Conservation (phyloP, 495 filamentous ascomycete species). For the Penicillium malachiteum region DNA sequence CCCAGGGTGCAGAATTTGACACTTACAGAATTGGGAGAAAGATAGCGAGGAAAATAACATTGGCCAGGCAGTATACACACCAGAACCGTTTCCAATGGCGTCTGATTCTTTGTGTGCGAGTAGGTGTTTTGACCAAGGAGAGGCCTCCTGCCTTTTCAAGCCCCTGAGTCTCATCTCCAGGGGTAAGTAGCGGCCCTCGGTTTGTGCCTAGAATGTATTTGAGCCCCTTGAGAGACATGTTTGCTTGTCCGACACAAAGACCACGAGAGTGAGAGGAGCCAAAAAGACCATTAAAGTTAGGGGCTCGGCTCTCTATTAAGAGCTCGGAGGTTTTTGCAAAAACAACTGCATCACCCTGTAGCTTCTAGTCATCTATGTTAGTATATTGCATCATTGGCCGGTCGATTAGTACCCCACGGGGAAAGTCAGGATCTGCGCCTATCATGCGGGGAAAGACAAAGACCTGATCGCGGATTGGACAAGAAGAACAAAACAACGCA, state of each 20-base stretch:
- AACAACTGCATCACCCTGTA: too few relatives aligned
- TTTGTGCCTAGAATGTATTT: constrained; percentile 13
- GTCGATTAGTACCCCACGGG: constrained; percentile 2
- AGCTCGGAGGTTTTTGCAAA: too few relatives aligned
- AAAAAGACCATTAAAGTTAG: too few relatives aligned
- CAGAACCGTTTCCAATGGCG: constrained; percentile 41
- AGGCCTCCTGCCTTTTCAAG: constrained; percentile 5
- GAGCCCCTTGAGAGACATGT: constrained; percentile 4
- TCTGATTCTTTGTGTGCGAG: constrained; percentile 16
- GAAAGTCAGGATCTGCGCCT: constrained; percentile 1
- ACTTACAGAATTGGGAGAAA: constrained; percentile 38
- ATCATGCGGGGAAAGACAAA: constrained; percentile 1
- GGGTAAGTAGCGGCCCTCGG: constrained; percentile 15
- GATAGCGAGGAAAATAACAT: constrained; percentile 39
- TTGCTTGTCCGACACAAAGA: background rate
- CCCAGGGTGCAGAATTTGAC: background rate
- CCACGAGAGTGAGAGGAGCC: too few relatives aligned
- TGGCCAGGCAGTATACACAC: constrained; percentile 36
- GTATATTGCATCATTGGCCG: constrained; percentile 1
- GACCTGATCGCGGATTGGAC: background rate
- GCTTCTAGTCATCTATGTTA: background rate
- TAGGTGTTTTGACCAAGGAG: constrained; percentile 9
- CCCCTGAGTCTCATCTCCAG: constrained; percentile 2
- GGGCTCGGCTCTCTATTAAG: too few relatives aligned
- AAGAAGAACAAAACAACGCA: background rate